Evolutionary conservation across 768 basidiomycete species (phyloP).

Genomic region (Sutorius australiensis): DNA sequence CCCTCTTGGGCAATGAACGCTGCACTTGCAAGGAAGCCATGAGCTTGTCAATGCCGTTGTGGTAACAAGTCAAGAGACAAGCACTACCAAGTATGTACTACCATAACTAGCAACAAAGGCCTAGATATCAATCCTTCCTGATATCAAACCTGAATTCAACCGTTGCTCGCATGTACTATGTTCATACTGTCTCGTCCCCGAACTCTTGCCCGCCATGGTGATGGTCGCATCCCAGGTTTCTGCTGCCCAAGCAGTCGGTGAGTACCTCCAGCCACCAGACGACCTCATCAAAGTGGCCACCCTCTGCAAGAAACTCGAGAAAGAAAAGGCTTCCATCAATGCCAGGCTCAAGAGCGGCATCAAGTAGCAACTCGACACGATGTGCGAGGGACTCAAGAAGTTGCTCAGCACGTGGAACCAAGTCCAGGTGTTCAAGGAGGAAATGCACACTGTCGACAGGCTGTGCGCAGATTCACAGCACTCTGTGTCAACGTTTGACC

Average conservation of each 20-base stretch:
- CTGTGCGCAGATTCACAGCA: constrained; percentile 73
- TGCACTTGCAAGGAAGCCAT: constrained; percentile 8
- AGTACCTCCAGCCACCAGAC: constrained; percentile 90
- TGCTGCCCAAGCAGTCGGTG: constrained; percentile 81
- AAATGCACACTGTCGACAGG: constrained; percentile 77
- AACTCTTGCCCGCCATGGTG: constrained; percentile 15
- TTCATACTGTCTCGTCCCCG: too few species aligned
- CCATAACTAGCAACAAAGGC: too few species aligned
- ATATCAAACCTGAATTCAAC: too few species aligned
- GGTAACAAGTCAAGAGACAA: too few species aligned
- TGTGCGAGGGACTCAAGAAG: constrained; percentile 81
- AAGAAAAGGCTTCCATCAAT: constrained; percentile 94
- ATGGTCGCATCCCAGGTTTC: constrained; percentile 58
- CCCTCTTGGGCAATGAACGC: constrained; percentile 5
- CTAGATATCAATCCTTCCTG: too few species aligned
- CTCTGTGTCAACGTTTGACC: constrained; percentile 84
- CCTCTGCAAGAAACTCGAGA: constrained; percentile 91
- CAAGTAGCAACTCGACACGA: constrained; percentile 89
- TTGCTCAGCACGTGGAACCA: constrained; percentile 72
- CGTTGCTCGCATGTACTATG: not conserved
- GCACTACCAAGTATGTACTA: too few species aligned
- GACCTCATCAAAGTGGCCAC: constrained; percentile 86
- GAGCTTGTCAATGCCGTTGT: not conserved
- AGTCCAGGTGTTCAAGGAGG: constrained; percentile 80
- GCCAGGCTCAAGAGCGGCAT: constrained; percentile 86